Conservation (phyloP, 306 rosid genomes). For the Pterocarpus macrocarpus region DNA sequence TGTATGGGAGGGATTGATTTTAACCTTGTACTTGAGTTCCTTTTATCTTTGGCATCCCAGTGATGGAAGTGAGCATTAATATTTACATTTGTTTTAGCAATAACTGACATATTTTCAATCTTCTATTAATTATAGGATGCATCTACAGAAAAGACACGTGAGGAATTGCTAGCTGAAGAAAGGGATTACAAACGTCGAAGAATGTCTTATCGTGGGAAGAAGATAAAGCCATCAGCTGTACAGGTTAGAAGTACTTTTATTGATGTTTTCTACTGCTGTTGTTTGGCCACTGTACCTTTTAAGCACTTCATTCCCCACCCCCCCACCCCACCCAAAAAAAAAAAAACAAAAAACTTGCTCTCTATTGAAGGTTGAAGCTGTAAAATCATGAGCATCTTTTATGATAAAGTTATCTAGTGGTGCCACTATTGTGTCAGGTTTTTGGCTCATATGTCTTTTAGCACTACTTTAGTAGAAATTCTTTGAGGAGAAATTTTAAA, state of each 20-base stretch:
- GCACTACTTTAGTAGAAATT: slow-evolving; percentile 5
- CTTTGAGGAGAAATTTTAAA: not conserved
- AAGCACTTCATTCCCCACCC: no score
- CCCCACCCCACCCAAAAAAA: no score
- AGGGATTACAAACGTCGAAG: slow-evolving; percentile 96
- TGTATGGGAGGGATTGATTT: slow-evolving; percentile 6
- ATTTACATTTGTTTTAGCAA: not conserved
- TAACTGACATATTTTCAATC: not conserved
- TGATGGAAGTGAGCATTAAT: slow-evolving; percentile 30
- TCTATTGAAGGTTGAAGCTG: not conserved
- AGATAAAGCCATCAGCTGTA: slow-evolving; percentile 63
- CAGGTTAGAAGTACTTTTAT: slow-evolving; percentile 66
- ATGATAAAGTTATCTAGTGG: slow-evolving; percentile 2
- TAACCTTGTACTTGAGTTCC: slow-evolving; percentile 16
- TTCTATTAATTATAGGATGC: slow-evolving; percentile 63
- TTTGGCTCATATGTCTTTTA: slow-evolving; percentile 15
- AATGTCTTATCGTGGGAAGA: slow-evolving; percentile 97
- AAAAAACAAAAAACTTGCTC: no score
- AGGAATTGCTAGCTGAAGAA: slow-evolving; percentile 94
- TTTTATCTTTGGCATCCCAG: not conserved
- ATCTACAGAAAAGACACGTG: slow-evolving; percentile 71
- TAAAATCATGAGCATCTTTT: slow-evolving; percentile 23
- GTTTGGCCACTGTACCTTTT: no score
- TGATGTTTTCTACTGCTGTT: slow-evolving; percentile 4
- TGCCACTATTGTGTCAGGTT: slow-evolving; percentile 4